Base-by-base conservation (phyloP, 371 early-diverging fungal genomes). In the Mycotypha africana region DNA sequence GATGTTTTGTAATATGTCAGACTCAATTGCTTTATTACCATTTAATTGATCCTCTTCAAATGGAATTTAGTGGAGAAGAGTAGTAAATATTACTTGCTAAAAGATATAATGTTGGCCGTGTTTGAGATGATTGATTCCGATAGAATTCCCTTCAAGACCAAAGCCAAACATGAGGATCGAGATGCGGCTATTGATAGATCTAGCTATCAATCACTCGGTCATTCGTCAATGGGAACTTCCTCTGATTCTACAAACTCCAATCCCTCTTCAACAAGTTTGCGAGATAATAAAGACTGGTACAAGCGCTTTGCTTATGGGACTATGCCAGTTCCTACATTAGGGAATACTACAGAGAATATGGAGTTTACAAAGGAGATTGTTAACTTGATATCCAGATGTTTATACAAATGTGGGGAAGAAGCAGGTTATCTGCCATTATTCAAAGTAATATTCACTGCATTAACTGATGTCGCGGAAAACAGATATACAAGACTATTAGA, bases 51-150 rank as follows among this genome's bases (percentile, higher is more conserved):
- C n/a, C 15, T 34, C 31, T 31, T 26, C 9, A 20, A 17, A 11
- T 17, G 34, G 11, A 10, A 25, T 38, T 19, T 44, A 69, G 81
- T 80, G 22, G 81, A 80, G 38, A 71, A 71, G 44, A 56, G 64
- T 20, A 74, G 75, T 11, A 74, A 76, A 52, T 78, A 71, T 42
- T 81, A 70, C 38, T 52, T 67, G 11, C 15, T 73, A 22, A 65
- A 61, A 45, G 65, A 62, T 38, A 38, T 81, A 4, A 48, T 81
- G 30, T 45, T 78, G 7, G 60, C 62, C 0, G 11, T 81, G 10
- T 71, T 81, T 50, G 78, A 78, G 16, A 60, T 76, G 16, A 68
- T 79, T 43, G 51, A 54, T 32, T 54, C 68, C 9, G 67, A 62
- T 24, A 48, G 32, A 24, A 39, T 65, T 23, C 65, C 70, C 22